Conservation (phyloP, 2,329 filamentous ascomycete genomes). For the Thelonectria olida region DNA sequence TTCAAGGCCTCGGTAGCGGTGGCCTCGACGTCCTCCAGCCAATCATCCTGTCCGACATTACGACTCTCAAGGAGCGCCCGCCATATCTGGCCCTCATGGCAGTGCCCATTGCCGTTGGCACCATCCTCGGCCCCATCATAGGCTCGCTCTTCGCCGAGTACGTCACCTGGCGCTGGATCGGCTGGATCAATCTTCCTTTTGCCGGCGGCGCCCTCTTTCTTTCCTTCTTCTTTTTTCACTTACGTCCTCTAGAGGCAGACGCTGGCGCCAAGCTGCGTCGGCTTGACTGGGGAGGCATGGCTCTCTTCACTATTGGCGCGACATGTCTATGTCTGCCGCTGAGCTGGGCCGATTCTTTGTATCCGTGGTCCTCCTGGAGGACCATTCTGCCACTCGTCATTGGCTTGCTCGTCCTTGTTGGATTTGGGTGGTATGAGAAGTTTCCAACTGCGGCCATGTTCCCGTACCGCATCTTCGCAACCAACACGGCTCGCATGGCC, state of each 20-base stretch:
- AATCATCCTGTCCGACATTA: constrained; percentile 47
- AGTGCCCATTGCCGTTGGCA: constrained; percentile 34
- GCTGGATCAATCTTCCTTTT: constrained; percentile 46
- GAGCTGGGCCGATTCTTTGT: constrained; percentile 46
- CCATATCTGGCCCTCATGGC: constrained; percentile 39
- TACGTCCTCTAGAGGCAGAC: constrained; percentile 1
- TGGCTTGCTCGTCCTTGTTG: constrained; percentile 38
- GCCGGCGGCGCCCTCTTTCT: constrained; percentile 31
- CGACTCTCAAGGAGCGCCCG: constrained; percentile 43
- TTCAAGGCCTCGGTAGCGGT: constrained; percentile 47
- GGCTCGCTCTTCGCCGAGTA: constrained; percentile 38
- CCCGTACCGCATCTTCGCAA: constrained; percentile 44
- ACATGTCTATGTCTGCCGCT: constrained; percentile 42
- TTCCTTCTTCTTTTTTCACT: constrained; percentile 36
- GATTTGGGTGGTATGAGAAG: constrained; percentile 44
- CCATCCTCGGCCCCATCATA: constrained; percentile 36
- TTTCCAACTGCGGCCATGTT: constrained; percentile 41
- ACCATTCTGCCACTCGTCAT: constrained; percentile 46
- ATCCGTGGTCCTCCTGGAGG: constrained; percentile 44
- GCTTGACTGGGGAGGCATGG: constrained; percentile 48
- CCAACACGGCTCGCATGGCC: constrained; percentile 33
- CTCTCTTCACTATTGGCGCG: constrained; percentile 36
- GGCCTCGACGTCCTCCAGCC: constrained; percentile 44
- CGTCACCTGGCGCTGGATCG: constrained; percentile 45
- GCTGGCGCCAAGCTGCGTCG: constrained; percentile 25